These are phyloP conservation scores for Candida coquimbonensis DNA, from an alignment of 805 yeast species.

Conservation along the genomic window DNA sequence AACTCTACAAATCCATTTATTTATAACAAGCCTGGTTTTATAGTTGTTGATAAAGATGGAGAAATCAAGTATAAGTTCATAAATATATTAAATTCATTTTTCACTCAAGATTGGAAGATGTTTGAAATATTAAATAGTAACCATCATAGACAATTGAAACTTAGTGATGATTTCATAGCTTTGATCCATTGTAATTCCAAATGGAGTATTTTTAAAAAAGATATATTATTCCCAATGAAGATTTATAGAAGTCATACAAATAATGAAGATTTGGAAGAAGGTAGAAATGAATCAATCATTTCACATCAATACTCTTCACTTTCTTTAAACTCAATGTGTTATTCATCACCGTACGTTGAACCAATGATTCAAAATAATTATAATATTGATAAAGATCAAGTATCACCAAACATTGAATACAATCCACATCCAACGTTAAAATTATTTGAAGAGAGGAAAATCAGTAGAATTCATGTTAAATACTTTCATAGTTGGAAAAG, in stretches of 20 bases:
- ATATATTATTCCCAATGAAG: constrained; percentile 5
- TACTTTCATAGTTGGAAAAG: constrained; percentile 1
- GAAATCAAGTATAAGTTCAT: constrained; percentile 1
- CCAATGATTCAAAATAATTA: constrained; percentile 8
- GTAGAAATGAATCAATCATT: not conserved
- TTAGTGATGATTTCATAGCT: constrained; percentile 1
- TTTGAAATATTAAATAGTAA: not conserved
- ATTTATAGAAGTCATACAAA: not conserved
- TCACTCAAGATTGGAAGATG: constrained; percentile 4
- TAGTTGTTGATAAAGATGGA: constrained; percentile 1
- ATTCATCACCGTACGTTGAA: constrained; percentile 14
- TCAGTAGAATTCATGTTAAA: constrained; percentile 4
- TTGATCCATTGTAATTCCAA: constrained; percentile 3
- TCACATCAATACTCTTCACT: not conserved
- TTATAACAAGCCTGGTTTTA: not conserved
- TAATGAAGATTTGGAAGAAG: not conserved
- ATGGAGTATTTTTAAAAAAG: constrained; percentile 8
- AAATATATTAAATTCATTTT: not conserved
- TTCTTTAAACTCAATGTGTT: not conserved
- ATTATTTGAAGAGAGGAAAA: not conserved
- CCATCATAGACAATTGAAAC: not conserved
- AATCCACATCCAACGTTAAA: constrained; percentile 6
- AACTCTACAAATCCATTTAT: not conserved
- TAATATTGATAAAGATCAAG: not conserved
- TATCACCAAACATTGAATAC: not conserved